Evolutionary conservation across 768 basidiomycete species (phyloP).

Genomic region (Phaeolepiota aurea): DNA sequence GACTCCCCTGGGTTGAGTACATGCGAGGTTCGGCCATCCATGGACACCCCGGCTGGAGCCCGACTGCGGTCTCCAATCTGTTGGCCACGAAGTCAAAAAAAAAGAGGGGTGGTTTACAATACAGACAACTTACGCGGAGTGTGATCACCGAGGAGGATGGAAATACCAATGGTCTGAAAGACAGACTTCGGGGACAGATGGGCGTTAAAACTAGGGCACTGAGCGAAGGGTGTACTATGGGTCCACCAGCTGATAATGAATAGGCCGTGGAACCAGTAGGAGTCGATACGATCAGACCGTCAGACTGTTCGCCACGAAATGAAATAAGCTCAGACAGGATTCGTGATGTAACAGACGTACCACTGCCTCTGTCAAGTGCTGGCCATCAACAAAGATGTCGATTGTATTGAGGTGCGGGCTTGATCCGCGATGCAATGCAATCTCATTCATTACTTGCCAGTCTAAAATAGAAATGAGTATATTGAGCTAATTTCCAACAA

Average conservation of each 20-base stretch:
- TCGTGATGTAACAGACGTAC: constrained; percentile 40
- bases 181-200: constrained; percentile 90
- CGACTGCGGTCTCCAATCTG: constrained; percentile 83
- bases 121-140: constrained; percentile 51
- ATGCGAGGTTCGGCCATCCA: constrained; percentile 87
- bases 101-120: not conserved
- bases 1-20: constrained; percentile 79
- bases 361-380: constrained; percentile 92
- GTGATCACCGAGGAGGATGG: constrained; percentile 75
- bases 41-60: constrained; percentile 82
- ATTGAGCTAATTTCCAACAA: not conserved
- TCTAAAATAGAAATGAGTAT: constrained; percentile 24
- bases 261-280: constrained; percentile 97
- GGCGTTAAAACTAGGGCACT: constrained; percentile 89
- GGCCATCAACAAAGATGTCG: constrained; percentile 89
- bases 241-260: constrained; percentile 90
- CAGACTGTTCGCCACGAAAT: constrained; percentile 48
- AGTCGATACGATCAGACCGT: constrained; percentile 90
- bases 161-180: constrained; percentile 87
- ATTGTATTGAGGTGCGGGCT: constrained; percentile 90
- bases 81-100: not conserved
- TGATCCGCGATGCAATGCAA: constrained; percentile 85
- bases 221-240: constrained; percentile 90
- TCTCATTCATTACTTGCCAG: constrained; percentile 98
- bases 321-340: constrained; percentile 5